Evolutionary conservation across 495 filamentous ascomycete genomes (phyloP).

Genomic region (Platismatia glauca): DNA sequence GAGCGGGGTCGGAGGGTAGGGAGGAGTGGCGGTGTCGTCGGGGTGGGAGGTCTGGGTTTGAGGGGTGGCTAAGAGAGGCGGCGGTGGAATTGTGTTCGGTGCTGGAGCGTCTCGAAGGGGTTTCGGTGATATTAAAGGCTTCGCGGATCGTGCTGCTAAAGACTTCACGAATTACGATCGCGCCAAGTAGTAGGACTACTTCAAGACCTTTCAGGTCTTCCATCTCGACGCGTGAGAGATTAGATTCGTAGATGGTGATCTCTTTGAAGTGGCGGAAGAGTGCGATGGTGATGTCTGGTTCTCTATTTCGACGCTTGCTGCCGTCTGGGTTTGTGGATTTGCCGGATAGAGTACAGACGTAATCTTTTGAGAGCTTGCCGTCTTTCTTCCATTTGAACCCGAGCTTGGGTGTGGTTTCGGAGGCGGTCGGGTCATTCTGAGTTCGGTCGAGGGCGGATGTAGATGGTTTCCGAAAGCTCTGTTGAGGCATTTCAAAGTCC

Average conservation of each 20-base stretch:
- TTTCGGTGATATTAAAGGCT: conserved; percentile 66
- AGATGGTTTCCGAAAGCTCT: conserved; percentile 72
- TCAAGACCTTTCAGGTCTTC: conserved; percentile 94
- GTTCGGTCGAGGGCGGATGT: conserved; percentile 66
- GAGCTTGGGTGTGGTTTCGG: conserved; percentile 66
- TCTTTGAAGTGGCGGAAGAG: conserved; percentile 62
- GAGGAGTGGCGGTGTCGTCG: conserved; percentile 20
- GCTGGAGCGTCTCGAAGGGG: conserved; percentile 20
- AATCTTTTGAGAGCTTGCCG: conserved; percentile 72
- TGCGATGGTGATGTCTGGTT: conserved; percentile 89
- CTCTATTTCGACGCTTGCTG: conserved; percentile 63
- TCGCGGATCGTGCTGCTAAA: conserved; percentile 62
- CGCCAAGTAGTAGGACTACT: conserved; percentile 71
- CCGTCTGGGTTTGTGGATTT: conserved; percentile 55
- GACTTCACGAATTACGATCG: conserved; percentile 78
- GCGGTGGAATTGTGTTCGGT: conserved; percentile 21
- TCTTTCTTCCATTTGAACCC: conserved; percentile 90
- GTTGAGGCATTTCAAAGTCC: conserved; percentile 88
- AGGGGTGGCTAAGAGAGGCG: conserved; percentile 17
- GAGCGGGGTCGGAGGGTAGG: conserved; percentile 24
- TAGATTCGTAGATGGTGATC: conserved; percentile 85
- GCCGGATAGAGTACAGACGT: conserved; percentile 73
- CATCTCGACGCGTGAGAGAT: conserved; percentile 79
- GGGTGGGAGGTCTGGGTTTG: conserved; percentile 15
- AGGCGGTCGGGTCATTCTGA: conserved; percentile 55